These are phyloP conservation scores for Diaporthe vexans DNA, from an alignment of 2,329 filamentous ascomycete genomes.

Conservation along the genomic window DNA sequence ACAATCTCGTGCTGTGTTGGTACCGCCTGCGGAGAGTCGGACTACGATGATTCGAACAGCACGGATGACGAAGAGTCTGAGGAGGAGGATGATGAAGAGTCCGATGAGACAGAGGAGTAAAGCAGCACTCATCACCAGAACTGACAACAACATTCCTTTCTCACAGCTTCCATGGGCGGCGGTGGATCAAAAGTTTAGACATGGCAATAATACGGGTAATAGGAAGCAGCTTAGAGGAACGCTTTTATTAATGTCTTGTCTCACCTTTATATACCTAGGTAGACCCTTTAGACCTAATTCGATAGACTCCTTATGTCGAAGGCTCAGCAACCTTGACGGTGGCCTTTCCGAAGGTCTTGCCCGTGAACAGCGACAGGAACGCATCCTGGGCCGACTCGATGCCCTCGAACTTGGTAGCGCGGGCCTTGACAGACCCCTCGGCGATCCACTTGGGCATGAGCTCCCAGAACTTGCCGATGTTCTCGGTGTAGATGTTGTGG, in stretches of 20 bases:
- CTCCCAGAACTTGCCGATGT: slow-evolving; percentile 73
- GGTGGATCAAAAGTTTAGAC: not conserved
- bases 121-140: no score
- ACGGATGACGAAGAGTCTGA: no score
- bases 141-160: not conserved
- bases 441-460: slow-evolving; percentile 78
- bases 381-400: slow-evolving; percentile 77
- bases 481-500: slow-evolving; percentile 70
- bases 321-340: slow-evolving; percentile 61
- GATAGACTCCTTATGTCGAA: slow-evolving; percentile 24
- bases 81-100: no score
- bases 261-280: not conserved
- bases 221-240: not conserved
- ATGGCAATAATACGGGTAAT: no score
- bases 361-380: slow-evolving; percentile 75
- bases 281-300: not conserved
- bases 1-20: slow-evolving; percentile 28
- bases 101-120: no score
- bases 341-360: slow-evolving; percentile 81
- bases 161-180: not conserved
- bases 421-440: slow-evolving; percentile 75
- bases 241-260: not conserved
- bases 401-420: slow-evolving; percentile 72
- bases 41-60: no score
- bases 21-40: not conserved